These are phyloP conservation scores for Talaromyces nanjingensis DNA, from an alignment of 495 filamentous ascomycete genomes.

Conservation along the genomic window DNA sequence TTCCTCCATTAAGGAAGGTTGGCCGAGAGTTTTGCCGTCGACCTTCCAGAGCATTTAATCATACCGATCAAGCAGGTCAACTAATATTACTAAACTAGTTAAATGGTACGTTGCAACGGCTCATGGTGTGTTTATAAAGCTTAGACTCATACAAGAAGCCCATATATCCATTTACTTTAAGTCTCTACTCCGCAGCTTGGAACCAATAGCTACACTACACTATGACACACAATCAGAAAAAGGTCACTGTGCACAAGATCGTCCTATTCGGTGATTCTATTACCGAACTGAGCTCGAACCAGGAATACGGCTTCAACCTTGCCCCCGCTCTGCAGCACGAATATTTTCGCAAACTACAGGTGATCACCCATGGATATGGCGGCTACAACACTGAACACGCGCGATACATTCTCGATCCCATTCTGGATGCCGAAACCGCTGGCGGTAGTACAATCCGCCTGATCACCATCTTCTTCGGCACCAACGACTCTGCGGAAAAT, in stretches of 20 bases:
- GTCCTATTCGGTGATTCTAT: conserved; percentile 79
- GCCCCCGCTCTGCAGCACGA: conserved; percentile 60
- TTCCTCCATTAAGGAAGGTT: too few relatives aligned
- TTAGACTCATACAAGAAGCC: too few relatives aligned
- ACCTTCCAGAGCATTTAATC: too few relatives aligned
- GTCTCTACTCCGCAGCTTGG: too few relatives aligned
- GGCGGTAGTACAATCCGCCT: conserved; percentile 12
- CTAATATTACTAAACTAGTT: too few relatives aligned
- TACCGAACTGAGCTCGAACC: conserved; percentile 52
- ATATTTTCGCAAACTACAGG: not conserved
- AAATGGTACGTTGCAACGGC: too few relatives aligned
- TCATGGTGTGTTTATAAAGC: too few relatives aligned
- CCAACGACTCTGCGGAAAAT: conserved; percentile 68
- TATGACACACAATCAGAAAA: too few relatives aligned
- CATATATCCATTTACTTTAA: too few relatives aligned
- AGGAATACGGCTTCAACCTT: conserved; percentile 60
- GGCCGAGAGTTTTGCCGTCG: too few relatives aligned
- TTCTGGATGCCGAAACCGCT: conserved; percentile 47
- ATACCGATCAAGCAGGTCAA: too few relatives aligned
- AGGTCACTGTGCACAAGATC: conserved; percentile 19
- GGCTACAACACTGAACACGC: conserved; percentile 63
- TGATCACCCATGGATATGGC: conserved; percentile 23
- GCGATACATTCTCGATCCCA: conserved; percentile 48
- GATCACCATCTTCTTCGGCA: conserved; percentile 66
- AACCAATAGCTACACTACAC: too few relatives aligned